Conservation (phyloP, 208 protist genomes). For the Leishmania major region DNA sequence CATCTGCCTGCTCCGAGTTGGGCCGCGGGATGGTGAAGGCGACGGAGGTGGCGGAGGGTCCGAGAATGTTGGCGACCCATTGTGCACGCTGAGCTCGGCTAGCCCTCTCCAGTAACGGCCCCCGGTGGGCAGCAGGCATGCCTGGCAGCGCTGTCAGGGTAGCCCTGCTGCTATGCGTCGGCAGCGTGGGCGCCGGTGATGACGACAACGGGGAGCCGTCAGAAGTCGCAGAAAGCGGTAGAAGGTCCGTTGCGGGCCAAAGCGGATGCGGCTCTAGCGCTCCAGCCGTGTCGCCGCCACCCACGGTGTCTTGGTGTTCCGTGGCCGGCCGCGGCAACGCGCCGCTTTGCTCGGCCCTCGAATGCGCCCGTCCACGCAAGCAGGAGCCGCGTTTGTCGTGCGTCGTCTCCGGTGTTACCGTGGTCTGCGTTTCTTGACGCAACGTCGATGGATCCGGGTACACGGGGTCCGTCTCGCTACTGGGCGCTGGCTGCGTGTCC, state of each 20-base stretch:
- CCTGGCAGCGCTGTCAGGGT: background rate
- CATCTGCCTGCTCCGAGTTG: slow-evolving; percentile 22
- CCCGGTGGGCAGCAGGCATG: background rate
- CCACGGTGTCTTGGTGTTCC: too few relatives aligned
- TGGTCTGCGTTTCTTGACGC: background rate
- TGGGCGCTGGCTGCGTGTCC: background rate
- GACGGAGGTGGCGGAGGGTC: slow-evolving; percentile 8
- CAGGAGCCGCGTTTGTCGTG: too few relatives aligned
- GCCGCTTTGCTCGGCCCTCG: background rate
- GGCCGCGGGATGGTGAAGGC: slow-evolving; percentile 31
- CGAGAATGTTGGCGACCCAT: slow-evolving; percentile 79
- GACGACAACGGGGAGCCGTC: background rate
- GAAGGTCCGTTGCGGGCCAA: background rate
- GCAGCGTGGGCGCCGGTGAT: background rate
- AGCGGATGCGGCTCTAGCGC: too few relatives aligned
- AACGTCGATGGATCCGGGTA: background rate
- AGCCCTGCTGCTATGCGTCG: background rate
- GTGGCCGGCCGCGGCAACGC: background rate
- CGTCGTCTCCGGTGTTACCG: background rate
- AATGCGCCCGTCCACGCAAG: background rate
- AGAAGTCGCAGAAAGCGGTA: background rate
- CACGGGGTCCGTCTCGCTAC: background rate
- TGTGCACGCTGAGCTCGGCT: slow-evolving; percentile 11
- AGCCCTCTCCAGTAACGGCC: background rate
- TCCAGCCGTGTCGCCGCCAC: background rate